Base-by-base conservation (phyloP, 176 grass and related monocot genomes). In the Raddia distichophylla region DNA sequence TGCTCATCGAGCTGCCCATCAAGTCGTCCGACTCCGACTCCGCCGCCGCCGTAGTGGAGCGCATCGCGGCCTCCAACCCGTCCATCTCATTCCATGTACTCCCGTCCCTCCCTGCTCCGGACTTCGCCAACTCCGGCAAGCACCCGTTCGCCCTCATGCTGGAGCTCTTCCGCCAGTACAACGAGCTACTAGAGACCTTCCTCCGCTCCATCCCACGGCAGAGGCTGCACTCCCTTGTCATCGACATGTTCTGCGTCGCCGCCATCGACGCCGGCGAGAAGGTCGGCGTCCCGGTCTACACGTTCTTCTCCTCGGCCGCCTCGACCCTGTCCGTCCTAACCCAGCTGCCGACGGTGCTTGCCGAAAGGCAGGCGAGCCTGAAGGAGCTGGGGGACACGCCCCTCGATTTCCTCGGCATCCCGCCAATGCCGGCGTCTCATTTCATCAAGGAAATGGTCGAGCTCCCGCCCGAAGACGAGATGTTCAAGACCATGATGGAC, bases 241-340 rank as follows among this genome's bases (percentile, higher is more conserved):
- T 83, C 70, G 80, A 83, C 48, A 74, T 74, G 80, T 83, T 83
- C 70, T 83, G 42, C 60, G 15, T 65, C 48, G 67, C 20, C 79
- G 27, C 17, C 69, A 81, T 48, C 19, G 70, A 64, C 61, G 61
- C 37, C 27, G 35, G 32, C 37, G 37, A 2, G 37, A 40, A 40
- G 37, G 37, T 40, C 37, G 37, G 37, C 37, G 37, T 40, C 37
- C 37, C 37, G 37, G 37, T 40, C 37, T 40, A 40, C 37, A 40
- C 37, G 37, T 40, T 40, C 37, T 40, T 40, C 37, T 2, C 37
- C 37, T 40, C 37, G 4, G 37, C 37, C 37, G 37, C 37, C 37
- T 40, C 37, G 37, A 40, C 37, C 37, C 37, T 40, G 3, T 40
- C 37, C 37, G 37, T 4, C 37, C 37, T 40, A 40, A 40, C 37